Evolutionary conservation across 768 basidiomycete species (phyloP).

Genomic region (Amanita subjunquillea): DNA sequence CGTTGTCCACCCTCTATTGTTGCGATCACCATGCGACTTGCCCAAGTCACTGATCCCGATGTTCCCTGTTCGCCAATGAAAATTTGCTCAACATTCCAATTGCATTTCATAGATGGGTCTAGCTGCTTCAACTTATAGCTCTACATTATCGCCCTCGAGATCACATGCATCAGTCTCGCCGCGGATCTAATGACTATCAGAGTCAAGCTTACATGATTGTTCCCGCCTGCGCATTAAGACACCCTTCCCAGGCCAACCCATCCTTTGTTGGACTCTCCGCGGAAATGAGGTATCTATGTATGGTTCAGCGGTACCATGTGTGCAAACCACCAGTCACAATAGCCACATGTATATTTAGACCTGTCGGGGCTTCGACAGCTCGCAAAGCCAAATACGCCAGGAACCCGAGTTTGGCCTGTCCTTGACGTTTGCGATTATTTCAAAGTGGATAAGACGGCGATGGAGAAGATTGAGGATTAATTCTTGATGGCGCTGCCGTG

Average conservation of each 20-base stretch:
- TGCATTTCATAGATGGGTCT: no score
- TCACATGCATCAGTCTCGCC: conserved; percentile 82
- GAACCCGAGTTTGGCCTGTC: conserved; percentile 25
- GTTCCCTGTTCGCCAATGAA: conserved; percentile 67
- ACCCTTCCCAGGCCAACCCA: no score
- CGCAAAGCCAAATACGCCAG: no score
- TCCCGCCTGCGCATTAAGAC: conserved; percentile 31
- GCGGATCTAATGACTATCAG: conserved; percentile 92
- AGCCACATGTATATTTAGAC: no score
- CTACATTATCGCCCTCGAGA: conserved; percentile 45
- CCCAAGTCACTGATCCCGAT: conserved; percentile 50
- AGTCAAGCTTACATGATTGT: conserved; percentile 67
- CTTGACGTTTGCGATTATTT: conserved; percentile 75
- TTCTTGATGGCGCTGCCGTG: conserved; percentile 77
- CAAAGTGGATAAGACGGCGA: conserved; percentile 53
- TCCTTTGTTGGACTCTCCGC: no score
- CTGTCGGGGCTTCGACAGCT: no score
- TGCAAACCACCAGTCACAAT: no score
- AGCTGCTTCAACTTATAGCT: no score
- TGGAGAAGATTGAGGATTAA: conserved; percentile 75
- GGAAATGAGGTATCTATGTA: no score
- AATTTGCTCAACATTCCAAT: conserved; percentile 27
- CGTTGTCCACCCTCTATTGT: no score
- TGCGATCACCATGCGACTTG: background rate
- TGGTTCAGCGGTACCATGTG: no score